Percentiles rank a stretch among this genome's conserved stretches.
phyloP scores from a whole-genome alignment of 139 green algal genomes.

The Chlamydomonas eustigma region DNA sequence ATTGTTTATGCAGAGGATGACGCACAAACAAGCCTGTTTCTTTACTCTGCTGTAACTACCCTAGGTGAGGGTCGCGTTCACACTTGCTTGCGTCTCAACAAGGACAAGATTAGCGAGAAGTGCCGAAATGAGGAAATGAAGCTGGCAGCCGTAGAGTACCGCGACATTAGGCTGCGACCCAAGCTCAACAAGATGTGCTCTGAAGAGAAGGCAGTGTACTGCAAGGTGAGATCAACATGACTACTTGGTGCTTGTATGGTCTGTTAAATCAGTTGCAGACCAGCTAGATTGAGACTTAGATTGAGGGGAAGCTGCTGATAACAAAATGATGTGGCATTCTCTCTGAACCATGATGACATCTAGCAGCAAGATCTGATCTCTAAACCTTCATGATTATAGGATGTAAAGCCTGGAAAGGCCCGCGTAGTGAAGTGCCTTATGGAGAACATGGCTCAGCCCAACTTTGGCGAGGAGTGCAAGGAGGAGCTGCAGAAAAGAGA shows the following conservation, averaged over 20 bases:
- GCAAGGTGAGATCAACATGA: constrained; percentile 23
- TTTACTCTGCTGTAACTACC: too few species aligned
- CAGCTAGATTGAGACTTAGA: too few species aligned
- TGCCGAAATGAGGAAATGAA: constrained; percentile 77
- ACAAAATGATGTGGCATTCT: too few species aligned
- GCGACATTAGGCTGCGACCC: constrained; percentile 61
- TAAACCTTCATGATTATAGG: too few species aligned
- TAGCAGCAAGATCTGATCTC: too few species aligned
- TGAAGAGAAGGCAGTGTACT: constrained; percentile 72
- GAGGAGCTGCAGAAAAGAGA: constrained; percentile 53
- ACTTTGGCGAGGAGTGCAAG: constrained; percentile 68
- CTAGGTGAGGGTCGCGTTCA: constrained; percentile 63
- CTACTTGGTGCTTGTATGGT: background rate
- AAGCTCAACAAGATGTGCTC: constrained; percentile 71
- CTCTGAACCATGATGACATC: too few species aligned
- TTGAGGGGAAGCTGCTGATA: too few species aligned
- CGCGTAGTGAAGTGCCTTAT: constrained; percentile 53
- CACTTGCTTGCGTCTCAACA: constrained; percentile 64
- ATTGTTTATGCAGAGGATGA: too few species aligned
- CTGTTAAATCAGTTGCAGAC: too few species aligned
- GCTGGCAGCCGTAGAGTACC: constrained; percentile 46
- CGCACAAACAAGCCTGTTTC: too few species aligned
- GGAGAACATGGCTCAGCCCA: constrained; percentile 69
- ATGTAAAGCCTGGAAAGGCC: constrained; percentile 59
- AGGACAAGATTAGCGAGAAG: constrained; percentile 28